Evolutionary conservation across 2,329 filamentous ascomycete genomes (phyloP).

Genomic region (Colletotrichum lentis): DNA sequence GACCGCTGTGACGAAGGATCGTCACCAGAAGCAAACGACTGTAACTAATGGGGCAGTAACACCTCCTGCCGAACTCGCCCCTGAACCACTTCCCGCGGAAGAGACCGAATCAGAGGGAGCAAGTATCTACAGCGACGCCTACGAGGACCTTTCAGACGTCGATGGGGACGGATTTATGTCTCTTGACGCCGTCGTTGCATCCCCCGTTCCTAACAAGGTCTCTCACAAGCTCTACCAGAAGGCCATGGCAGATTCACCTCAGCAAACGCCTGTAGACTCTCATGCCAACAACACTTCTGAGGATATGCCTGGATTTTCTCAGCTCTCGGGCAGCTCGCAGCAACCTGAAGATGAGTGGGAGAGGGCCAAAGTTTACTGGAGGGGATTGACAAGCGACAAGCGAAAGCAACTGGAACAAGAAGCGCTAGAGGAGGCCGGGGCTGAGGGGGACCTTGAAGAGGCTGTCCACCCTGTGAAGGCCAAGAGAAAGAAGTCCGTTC

Average conservation of each 20-base stretch:
- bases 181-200: slow-evolving; percentile 68
- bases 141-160: slow-evolving; percentile 73
- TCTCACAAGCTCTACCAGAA: slow-evolving; percentile 35
- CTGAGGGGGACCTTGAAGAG: slow-evolving; percentile 56
- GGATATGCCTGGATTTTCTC: not conserved
- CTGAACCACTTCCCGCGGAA: slow-evolving; percentile 39
- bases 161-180: slow-evolving; percentile 75
- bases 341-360: slow-evolving; percentile 66
- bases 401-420: slow-evolving; percentile 69
- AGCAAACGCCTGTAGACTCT: not conserved
- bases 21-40: not conserved
- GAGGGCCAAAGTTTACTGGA: slow-evolving; percentile 74
- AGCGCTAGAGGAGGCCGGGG: slow-evolving; percentile 61
- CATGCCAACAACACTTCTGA: not conserved
- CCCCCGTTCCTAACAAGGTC: slow-evolving; percentile 38
- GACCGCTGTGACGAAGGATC: not conserved
- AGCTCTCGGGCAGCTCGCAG: not conserved
- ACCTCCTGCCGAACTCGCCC: slow-evolving; percentile 2
- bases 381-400: slow-evolving; percentile 68
- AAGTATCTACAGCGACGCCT: slow-evolving; percentile 78
- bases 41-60: not conserved
- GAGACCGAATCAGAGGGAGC: slow-evolving; percentile 57
- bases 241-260: slow-evolving; percentile 11
- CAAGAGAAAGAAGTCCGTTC: slow-evolving; percentile 48
- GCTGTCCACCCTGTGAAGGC: slow-evolving; percentile 42